A percentile compares a stretch with the other conserved stretches of the same genome.
phyloP scores from a whole-genome alignment of 23 red algal species.

The Rhodosorus marinus region DNA sequence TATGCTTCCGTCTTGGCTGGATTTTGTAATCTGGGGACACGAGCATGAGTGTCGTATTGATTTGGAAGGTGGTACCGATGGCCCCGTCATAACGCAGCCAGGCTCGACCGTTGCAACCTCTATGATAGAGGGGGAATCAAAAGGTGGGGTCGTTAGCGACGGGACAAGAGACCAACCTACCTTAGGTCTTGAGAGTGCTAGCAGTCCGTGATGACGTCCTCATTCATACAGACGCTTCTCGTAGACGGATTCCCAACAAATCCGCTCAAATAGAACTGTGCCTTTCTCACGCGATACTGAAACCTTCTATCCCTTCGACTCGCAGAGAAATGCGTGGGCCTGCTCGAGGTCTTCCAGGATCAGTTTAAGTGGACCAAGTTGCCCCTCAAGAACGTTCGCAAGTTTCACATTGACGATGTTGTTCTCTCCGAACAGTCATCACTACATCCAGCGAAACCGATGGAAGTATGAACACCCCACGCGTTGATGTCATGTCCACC shows the following conservation, averaged over 20 bases:
- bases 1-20: slow-evolving; percentile 69
- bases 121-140: slow-evolving; percentile 40
- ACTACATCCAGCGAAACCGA: slow-evolving; percentile 18
- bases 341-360: slow-evolving; percentile 42
- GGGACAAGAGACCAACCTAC: too few species aligned
- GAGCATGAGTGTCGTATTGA: slow-evolving; percentile 79
- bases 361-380: slow-evolving; percentile 33
- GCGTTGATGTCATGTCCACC: slow-evolving; percentile 11
- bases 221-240: too few species aligned
- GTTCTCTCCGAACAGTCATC: slow-evolving; percentile 5
- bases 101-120: slow-evolving; percentile 88
- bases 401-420: slow-evolving; percentile 61
- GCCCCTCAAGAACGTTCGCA: slow-evolving; percentile 58
- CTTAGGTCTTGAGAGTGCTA: too few species aligned
- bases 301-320: too few species aligned
- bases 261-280: too few species aligned
- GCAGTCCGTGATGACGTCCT: too few species aligned
- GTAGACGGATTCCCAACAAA: too few species aligned
- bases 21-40: slow-evolving; percentile 93
- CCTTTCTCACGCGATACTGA: too few species aligned
- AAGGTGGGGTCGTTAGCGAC: too few species aligned
- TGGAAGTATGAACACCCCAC: slow-evolving; percentile 10
- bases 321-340: slow-evolving; percentile 63
- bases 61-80: slow-evolving; percentile 16
- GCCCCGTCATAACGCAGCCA: slow-evolving; percentile 71